Evolutionary conservation across 345 rosid genomes (phyloP), one percentile per base, ranked within the genome.

Genomic region (Pistacia integerrima): DNA sequence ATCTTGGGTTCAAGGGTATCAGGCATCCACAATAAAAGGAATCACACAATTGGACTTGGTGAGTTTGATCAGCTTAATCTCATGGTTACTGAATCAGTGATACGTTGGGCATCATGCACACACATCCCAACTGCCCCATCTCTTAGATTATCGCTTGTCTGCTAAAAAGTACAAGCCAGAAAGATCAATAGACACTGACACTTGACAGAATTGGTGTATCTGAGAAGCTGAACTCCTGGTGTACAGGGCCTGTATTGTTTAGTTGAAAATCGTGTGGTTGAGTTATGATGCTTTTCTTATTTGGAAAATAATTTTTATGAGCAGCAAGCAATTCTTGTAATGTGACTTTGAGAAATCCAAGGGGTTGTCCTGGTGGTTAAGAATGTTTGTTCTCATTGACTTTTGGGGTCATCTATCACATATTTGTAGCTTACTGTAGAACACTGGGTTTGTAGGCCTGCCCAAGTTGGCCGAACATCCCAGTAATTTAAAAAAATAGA

Each of bases 61-160:
- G 97, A 92, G 79, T 80, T 87, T 52, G 90, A 87, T 78, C 91
- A 90, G 73, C 79, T 92, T 25, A 81, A 88, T 76, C 80, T 88
- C 65, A 76, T 85, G 51, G 90, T 87, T 28, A 85, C 91, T 0
- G 95, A 86, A 64, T 90, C 96, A 4, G 87, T 92, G 35, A 88
- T 90, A 70, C 92, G 94, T 2, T 90, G 97, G 98, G 97, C 90
- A 41, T 92, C 98, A 54, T 90, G 96, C 84, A 89, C 92, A 6
- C 85, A 86, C 72, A 90, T 92, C 71, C 93, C 94, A 4, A 91
- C 93, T 0, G 83, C 85, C 13, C 87, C 91, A 13, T 90, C 98
- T 3, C 95, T 91, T 63, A 78, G 92, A 85, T 81, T 84, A 69
- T 92, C 98, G 2, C 90, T 92, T 4, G 94, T 92, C 16, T 90